Evolutionary conservation across 257 asterid species (phyloP).

Genomic region (Solanum arcanum): DNA sequence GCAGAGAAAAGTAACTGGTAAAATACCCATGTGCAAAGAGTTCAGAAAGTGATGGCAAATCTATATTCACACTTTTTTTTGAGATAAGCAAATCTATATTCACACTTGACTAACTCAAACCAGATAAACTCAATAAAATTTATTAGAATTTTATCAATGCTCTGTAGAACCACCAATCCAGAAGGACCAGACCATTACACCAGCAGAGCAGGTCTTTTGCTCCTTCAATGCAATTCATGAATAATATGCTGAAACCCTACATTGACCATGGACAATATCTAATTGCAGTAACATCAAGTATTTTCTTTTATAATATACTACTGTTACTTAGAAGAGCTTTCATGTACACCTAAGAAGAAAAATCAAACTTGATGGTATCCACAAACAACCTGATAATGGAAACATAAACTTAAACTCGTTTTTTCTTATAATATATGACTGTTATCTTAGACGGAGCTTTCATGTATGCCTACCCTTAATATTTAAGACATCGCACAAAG

Average conservation of each 20-base stretch:
- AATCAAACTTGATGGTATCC: not conserved
- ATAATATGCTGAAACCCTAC: not conserved
- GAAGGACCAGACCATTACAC: not conserved
- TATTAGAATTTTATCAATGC: not conserved
- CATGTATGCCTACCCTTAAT: not conserved
- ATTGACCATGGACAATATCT: not conserved
- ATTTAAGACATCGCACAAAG: not conserved
- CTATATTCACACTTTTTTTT: not conserved
- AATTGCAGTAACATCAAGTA: not conserved
- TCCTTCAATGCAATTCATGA: not conserved
- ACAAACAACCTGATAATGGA: not conserved
- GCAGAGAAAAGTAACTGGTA: not conserved
- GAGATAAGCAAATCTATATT: not conserved
- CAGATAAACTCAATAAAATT: not conserved
- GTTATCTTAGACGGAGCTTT: not conserved
- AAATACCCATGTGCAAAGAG: not conserved
- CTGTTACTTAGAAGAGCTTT: not conserved
- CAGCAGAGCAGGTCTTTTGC: not conserved
- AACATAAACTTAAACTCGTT: not conserved
- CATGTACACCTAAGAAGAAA: not conserved
- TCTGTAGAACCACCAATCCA: not conserved
- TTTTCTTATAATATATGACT: not conserved
- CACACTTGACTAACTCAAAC: not conserved
- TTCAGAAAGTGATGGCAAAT: not conserved
- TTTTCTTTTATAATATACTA: not conserved